Base-by-base conservation (phyloP, 73 alveolate genomes). In the Uronychia binucleata region DNA sequence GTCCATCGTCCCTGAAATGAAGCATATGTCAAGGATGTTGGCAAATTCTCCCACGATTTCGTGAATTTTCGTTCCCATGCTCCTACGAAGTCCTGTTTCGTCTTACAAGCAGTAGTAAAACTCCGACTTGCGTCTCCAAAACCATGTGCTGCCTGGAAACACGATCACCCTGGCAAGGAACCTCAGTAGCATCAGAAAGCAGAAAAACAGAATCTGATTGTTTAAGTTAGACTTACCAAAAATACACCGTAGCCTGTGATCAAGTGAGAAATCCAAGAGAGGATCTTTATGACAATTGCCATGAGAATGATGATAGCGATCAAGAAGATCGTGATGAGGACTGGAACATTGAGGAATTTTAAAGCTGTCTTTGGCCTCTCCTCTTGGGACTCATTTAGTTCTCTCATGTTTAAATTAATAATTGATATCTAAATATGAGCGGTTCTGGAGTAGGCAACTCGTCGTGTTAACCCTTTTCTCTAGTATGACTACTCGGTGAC, bases 401-500 rank as follows among this genome's bases (percentile, higher is more conserved):
- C 67, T 46, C 67, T 11, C 19, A 19, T 11, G 19, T 46, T 46
- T 46, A 46, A 46, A 11, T 46, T 46, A 46, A 46, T 46, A 46
- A 46, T 46, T 46, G 67, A 46, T 46, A 46, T 46, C 67, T 46
- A 46, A 46, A 46, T 46, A 46, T 46, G 67, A 46, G 67, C 67
- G 67, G 67, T 46, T 46, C 67, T 46, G 67, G 67, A 46, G 67
- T 46, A 46, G 19, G 67, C n/a, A n/a, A 19, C 67, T 46, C 19
- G 19, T 5, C 67, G 67, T 46, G 67, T 46, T 46, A 5, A 46
- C 5, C 19, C 67, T 19, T 19, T 26, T 67, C 30, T 67, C 26
- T 75, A 87, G 94, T 96, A 93, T 86, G 98, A 96, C 79, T 90
- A 82, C 89, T 88, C 90, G 78, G 89, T 92, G 59, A 91, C 97